Evolutionary conservation across 177 flowering plant species (phyloP), one percentile per base, ranked within the genome.

Genomic region (Vitis hybrid): DNA sequence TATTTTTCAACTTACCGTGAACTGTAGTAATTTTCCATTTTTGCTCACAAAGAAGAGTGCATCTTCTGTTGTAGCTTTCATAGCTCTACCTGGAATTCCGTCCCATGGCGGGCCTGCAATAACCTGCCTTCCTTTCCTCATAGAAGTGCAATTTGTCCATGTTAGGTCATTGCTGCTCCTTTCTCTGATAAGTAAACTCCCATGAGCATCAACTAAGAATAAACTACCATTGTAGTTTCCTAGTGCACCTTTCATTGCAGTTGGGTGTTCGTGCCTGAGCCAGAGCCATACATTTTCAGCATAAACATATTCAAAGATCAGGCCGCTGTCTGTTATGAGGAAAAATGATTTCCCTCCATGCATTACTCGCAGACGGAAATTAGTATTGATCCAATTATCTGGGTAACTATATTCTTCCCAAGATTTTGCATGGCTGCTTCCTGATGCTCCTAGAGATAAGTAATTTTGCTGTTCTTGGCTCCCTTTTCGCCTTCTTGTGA

Each of bases 51-150:
- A 86, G 82, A 87, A 91, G 61, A 91, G 77, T 11, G 97, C 82
- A 77, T 91, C 88, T 67, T 85, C 89, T 62, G 79, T 64, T 59
- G 87, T 86, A 56, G 72, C 79, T 73, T 65, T 85, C 56, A 56
- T 63, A 2, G 50, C 64, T 78, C 67, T 76, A 14, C 86, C 87
- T 17, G 90, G 85, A 24, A 78, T 72, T 57, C 74, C 76, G 75
- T 91, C 94, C 98, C 97, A 93, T 46, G 98, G 95, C 14, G 89
- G 88, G 6, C 98, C 97, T 19, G 80, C 82, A 54, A 75, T 80
- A 49, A 93, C 83, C 64, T 82, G 86, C 75, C 71, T 83, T 62
- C 93, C 93, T 72, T 81, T 88, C 69, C 76, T 86, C 88, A 91
- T 80, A 18, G 89, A 85, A 17, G 91, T 88, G 82, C 98, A 90